Conservation (phyloP, 768 basidiomycete genomes). For the Trametes sanguinea region DNA sequence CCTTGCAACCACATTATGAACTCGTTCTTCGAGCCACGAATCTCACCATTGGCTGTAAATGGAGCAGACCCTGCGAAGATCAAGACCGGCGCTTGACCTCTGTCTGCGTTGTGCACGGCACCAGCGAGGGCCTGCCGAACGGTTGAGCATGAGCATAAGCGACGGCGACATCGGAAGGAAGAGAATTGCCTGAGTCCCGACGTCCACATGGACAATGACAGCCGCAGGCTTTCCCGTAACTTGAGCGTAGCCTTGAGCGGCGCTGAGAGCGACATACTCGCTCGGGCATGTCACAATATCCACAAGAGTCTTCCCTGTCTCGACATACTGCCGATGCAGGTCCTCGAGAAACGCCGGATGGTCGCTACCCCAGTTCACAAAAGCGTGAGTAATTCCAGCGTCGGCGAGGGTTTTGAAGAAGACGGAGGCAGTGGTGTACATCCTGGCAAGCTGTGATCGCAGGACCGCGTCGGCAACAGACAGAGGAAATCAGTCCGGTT, state of each 20-base stretch:
- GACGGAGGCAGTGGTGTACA: slow-evolving; percentile 60
- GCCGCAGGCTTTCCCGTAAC: slow-evolving; percentile 67
- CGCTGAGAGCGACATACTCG: slow-evolving; percentile 74
- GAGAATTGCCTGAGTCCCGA: slow-evolving; percentile 58
- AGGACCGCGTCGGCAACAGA: no score
- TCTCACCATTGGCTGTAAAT: slow-evolving; percentile 55
- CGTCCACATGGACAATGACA: slow-evolving; percentile 75
- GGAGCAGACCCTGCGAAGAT: slow-evolving; percentile 76
- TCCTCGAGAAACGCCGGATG: slow-evolving; percentile 75
- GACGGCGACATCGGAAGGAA: no score
- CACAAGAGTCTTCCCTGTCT: slow-evolving; percentile 40
- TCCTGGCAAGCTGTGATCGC: background rate
- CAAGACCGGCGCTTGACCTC: slow-evolving; percentile 59
- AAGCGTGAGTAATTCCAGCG: slow-evolving; percentile 66
- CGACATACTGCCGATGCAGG: slow-evolving; percentile 54
- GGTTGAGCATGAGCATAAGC: background rate
- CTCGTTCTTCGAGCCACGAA: slow-evolving; percentile 66
- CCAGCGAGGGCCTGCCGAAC: slow-evolving; percentile 58
- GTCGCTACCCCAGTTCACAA: slow-evolving; percentile 79
- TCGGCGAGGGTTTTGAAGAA: slow-evolving; percentile 56
- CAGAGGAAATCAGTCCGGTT: no score
- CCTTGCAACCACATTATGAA: slow-evolving; percentile 78
- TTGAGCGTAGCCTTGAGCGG: slow-evolving; percentile 72
- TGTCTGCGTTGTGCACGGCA: slow-evolving; percentile 72
- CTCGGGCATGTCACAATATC: slow-evolving; percentile 69